Evolutionary conservation across 1,284 basidiomycete genomes (phyloP), one percentile per base, ranked within the genome.

Genomic region (Heterobasidion occidentale): DNA sequence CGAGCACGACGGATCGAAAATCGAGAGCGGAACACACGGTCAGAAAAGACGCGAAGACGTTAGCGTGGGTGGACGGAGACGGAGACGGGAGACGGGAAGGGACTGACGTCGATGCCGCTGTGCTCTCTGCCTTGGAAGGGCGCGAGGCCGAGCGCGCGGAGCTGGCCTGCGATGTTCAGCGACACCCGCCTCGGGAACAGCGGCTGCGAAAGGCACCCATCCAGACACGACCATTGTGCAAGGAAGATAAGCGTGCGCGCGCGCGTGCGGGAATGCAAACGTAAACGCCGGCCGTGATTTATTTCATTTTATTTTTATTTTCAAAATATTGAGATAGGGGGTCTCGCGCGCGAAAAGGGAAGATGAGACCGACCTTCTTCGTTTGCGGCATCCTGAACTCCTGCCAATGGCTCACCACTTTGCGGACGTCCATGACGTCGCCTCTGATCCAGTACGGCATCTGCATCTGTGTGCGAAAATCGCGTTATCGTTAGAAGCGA

Each of bases 71-170:
- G 15, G 27, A 17, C 46, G 9, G 19, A 47, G 14, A 47, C 11
- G 20, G 17, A 27, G 46, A 48, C 17, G 27, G 19, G 19, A 48
- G 12, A 48, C 5, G 46, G 9, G 46, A 14, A 17, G 51, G 42
- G 42, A 84, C 89, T 76, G 63, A 93, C 92, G 69, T 93, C 91
- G 46, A 95, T 88, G 19, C 94, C 94, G 64, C 85, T 86, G 70
- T 97, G 94, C 59, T 85, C 79, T 62, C 90, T 80, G 14, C 94
- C 94, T 67, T 86, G 73, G 65, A 97, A 97, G 1, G 77, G 71
- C 20, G 76, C 71, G 48, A 89, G 71, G 17, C 75, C 78, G 38
- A 90, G 78, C 34, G 74, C 74, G 53, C 74, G 76, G 51, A 88
- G 73, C 64, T 89, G 86, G 36, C 76, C 74, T 54, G 80, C 65